Evolutionary conservation across 148 eudicot genomes (phyloP).

Genomic region (Rheum nobile): DNA sequence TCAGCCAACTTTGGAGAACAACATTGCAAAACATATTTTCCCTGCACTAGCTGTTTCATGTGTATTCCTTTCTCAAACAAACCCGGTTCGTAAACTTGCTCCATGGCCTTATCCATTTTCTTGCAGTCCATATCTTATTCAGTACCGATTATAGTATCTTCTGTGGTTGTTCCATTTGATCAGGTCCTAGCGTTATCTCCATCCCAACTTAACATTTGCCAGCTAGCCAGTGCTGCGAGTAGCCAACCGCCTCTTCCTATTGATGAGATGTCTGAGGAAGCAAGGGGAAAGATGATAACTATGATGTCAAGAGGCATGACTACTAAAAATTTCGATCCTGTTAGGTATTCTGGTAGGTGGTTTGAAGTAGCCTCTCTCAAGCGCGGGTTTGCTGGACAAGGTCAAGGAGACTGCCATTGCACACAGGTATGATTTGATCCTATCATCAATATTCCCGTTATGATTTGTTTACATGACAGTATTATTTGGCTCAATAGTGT

Average conservation of each 20-base stretch:
- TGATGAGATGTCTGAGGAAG: constrained; percentile 35
- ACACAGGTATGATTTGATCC: constrained; percentile 47
- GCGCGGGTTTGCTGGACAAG: constrained; percentile 91
- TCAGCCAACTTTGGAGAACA: constrained; percentile 21
- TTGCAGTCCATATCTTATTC: not conserved
- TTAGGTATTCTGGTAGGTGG: constrained; percentile 95
- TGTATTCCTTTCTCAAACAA: constrained; percentile 49
- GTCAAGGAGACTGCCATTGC: constrained; percentile 98
- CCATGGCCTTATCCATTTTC: not conserved
- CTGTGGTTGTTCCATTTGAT: not conserved
- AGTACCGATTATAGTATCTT: not conserved
- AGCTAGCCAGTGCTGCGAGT: constrained; percentile 47
- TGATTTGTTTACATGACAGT: not conserved
- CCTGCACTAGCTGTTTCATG: constrained; percentile 71
- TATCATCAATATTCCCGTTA: too few relatives aligned
- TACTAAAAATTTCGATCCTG: constrained; percentile 68
- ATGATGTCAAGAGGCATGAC: constrained; percentile 87
- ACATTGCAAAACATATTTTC: constrained; percentile 35
- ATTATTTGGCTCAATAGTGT: not conserved
- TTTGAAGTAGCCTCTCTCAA: constrained; percentile 97
- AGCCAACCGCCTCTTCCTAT: constrained; percentile 39
- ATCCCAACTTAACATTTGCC: constrained; percentile 26
- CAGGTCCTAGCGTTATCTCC: constrained; percentile 58
- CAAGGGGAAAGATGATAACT: constrained; percentile 27
- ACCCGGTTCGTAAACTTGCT: constrained; percentile 40